These are phyloP conservation scores for Balakata baccata DNA, from an alignment of 345 rosid species.

Conservation along the genomic window DNA sequence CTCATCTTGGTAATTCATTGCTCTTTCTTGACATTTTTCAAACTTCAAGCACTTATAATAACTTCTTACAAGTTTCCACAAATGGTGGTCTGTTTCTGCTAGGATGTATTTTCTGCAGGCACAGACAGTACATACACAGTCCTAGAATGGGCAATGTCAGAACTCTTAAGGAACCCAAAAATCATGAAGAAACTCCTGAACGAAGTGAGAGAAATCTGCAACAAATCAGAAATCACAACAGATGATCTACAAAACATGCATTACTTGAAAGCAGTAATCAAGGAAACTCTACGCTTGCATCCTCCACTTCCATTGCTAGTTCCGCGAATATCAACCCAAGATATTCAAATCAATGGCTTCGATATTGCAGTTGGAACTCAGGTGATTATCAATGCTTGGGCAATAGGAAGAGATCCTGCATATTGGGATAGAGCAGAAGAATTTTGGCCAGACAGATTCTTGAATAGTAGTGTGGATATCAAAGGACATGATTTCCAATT, in stretches of 20 bases:
- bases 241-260: slow-evolving; percentile 19
- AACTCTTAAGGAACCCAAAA: slow-evolving; percentile 34
- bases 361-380: slow-evolving; percentile 29
- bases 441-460: slow-evolving; percentile 41
- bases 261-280: slow-evolving; percentile 38
- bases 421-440: slow-evolving; percentile 29
- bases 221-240: not conserved
- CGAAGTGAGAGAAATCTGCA: slow-evolving; percentile 21
- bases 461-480: slow-evolving; percentile 25
- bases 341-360: slow-evolving; percentile 26
- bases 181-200: slow-evolving; percentile 24
- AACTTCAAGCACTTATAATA: too few relatives aligned
- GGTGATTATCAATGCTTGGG: slow-evolving; percentile 28
- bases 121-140: slow-evolving; percentile 36
- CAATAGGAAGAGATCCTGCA: slow-evolving; percentile 37
- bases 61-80: not conserved
- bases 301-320: slow-evolving; percentile 41
- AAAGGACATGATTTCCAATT: slow-evolving; percentile 35
- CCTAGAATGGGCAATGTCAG: slow-evolving; percentile 42
- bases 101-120: slow-evolving; percentile 41
- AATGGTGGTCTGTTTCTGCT: not conserved
- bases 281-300: slow-evolving; percentile 37
- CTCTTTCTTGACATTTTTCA: too few relatives aligned
- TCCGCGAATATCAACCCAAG: slow-evolving; percentile 27
- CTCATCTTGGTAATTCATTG: slow-evolving; percentile 26